A percentile compares a stretch with the other conserved stretches of the same genome.
Conservation (phyloP, 768 basidiomycete species). For the Rhizopogon vulgaris region DNA sequence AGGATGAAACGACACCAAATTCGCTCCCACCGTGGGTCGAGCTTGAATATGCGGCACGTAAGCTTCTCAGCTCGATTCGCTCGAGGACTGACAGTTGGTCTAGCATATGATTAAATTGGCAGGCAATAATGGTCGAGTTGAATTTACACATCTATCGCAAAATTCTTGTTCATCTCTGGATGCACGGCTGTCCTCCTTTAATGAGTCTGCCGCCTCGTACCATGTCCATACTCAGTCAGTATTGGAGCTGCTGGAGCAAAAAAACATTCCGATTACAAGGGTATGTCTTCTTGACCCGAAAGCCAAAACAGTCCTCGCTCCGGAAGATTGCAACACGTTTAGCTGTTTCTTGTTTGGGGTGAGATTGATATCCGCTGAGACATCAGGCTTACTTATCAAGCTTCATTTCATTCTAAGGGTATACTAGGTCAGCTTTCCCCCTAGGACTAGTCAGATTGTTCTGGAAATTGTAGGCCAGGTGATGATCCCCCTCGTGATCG, state of each 20-base stretch:
- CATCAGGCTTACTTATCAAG: background rate
- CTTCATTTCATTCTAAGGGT: constrained; percentile 33
- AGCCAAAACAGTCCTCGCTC: constrained; percentile 60
- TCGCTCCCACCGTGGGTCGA: constrained; percentile 86
- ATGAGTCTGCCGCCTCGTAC: constrained; percentile 8
- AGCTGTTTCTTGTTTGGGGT: constrained; percentile 91
- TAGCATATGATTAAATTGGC: constrained; percentile 85
- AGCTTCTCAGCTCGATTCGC: background rate
- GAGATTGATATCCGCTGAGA: constrained; percentile 18
- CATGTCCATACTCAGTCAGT: constrained; percentile 18
- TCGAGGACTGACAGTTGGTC: background rate
- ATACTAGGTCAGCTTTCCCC: constrained; percentile 42
- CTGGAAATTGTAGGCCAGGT: constrained; percentile 38
- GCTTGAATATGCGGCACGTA: constrained; percentile 77
- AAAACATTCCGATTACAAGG: constrained; percentile 38
- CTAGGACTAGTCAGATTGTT: background rate
- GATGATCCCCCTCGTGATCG: constrained; percentile 96
- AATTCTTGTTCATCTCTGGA: constrained; percentile 53
- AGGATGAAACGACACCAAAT: constrained; percentile 71
- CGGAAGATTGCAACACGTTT: constrained; percentile 78
- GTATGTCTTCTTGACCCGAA: constrained; percentile 96
- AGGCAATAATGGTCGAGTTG: constrained; percentile 54
- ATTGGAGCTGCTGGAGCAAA: constrained; percentile 10
- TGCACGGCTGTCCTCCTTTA: constrained; percentile 12
- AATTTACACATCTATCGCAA: constrained; percentile 85